These are phyloP conservation scores for Auricularia sp. DNA, from an alignment of 768 basidiomycete species.

Conservation along the genomic window DNA sequence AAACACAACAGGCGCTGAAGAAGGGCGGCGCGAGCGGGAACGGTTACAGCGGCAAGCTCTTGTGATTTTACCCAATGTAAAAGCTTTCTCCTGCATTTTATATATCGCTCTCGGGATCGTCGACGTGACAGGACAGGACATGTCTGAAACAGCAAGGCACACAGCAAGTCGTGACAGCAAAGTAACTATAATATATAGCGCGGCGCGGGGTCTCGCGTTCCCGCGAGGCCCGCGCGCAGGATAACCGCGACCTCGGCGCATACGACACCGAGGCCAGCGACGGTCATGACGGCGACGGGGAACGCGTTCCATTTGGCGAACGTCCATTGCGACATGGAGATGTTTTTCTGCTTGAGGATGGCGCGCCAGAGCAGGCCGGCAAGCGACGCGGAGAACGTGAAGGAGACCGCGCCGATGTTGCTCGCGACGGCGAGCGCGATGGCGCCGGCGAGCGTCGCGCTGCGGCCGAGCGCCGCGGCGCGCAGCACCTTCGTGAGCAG, in stretches of 20 bases:
- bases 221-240: neutral
- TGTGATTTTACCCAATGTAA: conserved; percentile 7
- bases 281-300: conserved; percentile 56
- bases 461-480: conserved; percentile 25
- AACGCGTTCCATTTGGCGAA: conserved; percentile 69
- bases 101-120: neutral
- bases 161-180: neutral
- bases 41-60: conserved; percentile 11
- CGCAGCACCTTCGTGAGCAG: conserved; percentile 73
- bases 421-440: conserved; percentile 65
- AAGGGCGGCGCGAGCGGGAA: conserved; percentile 17
- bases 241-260: conserved; percentile 61
- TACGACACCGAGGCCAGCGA: conserved; percentile 56
- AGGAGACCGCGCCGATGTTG: conserved; percentile 85
- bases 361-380: conserved; percentile 78
- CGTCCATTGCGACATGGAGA: conserved; percentile 43
- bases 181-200: neutral
- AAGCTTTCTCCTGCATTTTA: neutral
- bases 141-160: neutral
- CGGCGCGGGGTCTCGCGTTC: neutral
- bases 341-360: conserved; percentile 65
- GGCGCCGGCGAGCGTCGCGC: conserved; percentile 45
- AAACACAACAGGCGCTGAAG: conserved; percentile 65
- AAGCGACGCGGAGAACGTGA: conserved; percentile 80
- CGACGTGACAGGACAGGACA: neutral